A percentile compares a stretch with the other conserved stretches of the same genome.
phyloP scores from a whole-genome alignment of 352 stramenopile species.

The Phytophthora melonis region DNA sequence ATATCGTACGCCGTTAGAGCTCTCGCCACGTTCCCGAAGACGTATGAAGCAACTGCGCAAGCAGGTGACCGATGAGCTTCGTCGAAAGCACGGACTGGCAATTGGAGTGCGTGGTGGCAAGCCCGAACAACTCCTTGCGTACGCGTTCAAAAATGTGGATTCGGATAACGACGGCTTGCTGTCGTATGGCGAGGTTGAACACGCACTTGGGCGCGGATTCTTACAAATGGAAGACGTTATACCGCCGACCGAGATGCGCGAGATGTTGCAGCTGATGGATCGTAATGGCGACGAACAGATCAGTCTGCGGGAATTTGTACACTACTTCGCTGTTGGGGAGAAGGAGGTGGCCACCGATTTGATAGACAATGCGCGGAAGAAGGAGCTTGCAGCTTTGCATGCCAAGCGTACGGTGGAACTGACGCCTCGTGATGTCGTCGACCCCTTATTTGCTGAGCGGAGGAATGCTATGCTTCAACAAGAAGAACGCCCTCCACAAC shows the following conservation, averaged over 20 bases:
- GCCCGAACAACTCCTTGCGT: constrained; percentile 70
- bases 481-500: not conserved
- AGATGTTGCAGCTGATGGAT: constrained; percentile 83
- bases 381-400: constrained; percentile 65
- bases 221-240: constrained; percentile 64
- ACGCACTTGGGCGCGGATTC: constrained; percentile 66
- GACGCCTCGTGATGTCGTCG: constrained; percentile 61
- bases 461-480: constrained; percentile 13
- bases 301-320: constrained; percentile 85
- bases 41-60: constrained; percentile 74
- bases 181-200: constrained; percentile 75
- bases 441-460: constrained; percentile 38
- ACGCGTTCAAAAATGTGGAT: constrained; percentile 86
- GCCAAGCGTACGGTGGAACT: constrained; percentile 55
- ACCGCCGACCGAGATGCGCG: constrained; percentile 59
- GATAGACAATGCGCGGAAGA: constrained; percentile 70
- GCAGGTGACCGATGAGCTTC: constrained; percentile 67
- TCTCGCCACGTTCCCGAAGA: constrained; percentile 65
- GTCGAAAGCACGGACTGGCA: constrained; percentile 60
- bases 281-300: constrained; percentile 75
- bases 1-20: constrained; percentile 67
- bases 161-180: constrained; percentile 76
- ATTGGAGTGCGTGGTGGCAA: constrained; percentile 72
- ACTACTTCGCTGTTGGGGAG: constrained; percentile 78
- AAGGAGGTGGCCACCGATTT: constrained; percentile 68